A percentile compares a stretch with the other conserved stretches of the same genome.
Evolutionary conservation across 2,329 filamentous ascomycete genomes (phyloP).

Genomic region (Pseudohalonectria lignicola): DNA sequence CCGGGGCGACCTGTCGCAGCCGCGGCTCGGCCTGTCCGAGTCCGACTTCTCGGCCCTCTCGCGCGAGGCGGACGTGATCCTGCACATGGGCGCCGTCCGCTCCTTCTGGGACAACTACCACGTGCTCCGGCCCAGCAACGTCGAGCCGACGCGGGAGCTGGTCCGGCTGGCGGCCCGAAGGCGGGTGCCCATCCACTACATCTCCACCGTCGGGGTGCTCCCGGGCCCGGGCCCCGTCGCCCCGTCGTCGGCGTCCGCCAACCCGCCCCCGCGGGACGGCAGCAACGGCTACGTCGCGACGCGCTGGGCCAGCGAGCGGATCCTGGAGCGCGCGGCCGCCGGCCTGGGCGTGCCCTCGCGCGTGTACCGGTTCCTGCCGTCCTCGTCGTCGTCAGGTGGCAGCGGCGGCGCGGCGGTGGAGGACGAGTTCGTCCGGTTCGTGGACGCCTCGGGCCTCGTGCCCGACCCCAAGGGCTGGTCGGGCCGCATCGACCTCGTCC

Average conservation of each 20-base stretch:
- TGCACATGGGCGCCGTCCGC: constrained; percentile 38
- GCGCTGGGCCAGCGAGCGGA: constrained; percentile 21
- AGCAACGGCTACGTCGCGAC: constrained; percentile 17
- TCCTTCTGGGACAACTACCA: constrained; percentile 25
- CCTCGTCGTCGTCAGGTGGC: not conserved
- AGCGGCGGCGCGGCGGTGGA: not conserved
- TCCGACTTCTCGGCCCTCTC: constrained; percentile 2
- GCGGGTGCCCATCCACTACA: constrained; percentile 16
- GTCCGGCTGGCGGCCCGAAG: constrained; percentile 13
- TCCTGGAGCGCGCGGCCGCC: constrained; percentile 9
- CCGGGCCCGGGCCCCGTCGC: not conserved
- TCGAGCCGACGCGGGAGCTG: constrained; percentile 21
- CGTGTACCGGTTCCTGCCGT: not conserved
- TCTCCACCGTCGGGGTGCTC: constrained; percentile 12
- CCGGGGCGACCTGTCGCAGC: not conserved
- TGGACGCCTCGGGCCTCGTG: no score
- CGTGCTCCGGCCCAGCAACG: constrained; percentile 20
- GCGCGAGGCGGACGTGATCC: constrained; percentile 10
- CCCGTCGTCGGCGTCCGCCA: constrained; percentile 1
- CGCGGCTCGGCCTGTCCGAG: constrained; percentile 12
- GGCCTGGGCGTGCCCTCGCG: not conserved
- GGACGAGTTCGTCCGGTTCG: not conserved
- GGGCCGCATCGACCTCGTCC: not conserved
- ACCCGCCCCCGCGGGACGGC: not conserved
- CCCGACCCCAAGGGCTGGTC: not conserved